phyloP scores from a whole-genome alignment of 2,329 filamentous ascomycete species.

The Fusarium albidum region DNA sequence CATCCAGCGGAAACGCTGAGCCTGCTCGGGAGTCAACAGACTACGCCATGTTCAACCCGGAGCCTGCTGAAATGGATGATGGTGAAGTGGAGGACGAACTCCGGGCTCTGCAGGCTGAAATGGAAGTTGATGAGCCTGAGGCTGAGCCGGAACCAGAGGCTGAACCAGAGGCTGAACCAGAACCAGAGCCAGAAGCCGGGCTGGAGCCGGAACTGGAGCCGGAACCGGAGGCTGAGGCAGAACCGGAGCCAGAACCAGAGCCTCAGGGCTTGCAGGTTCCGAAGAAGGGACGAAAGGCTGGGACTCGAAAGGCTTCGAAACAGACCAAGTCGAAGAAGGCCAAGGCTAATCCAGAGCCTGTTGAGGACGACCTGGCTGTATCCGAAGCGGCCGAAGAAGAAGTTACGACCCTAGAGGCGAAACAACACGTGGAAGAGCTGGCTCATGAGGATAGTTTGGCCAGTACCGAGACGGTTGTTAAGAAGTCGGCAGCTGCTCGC shows the following conservation, averaged over 20 bases:
- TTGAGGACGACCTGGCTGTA: conserved; percentile 30
- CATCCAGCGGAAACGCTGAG: conserved; percentile 37
- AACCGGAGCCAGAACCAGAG: conserved; percentile 23
- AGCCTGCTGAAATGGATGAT: conserved; percentile 55
- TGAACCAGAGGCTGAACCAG: conserved; percentile 2
- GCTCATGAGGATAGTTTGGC: conserved; percentile 50
- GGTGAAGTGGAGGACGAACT: conserved; percentile 61
- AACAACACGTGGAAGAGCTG: conserved; percentile 31
- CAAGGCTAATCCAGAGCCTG: conserved; percentile 45
- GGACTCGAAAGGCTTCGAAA: conserved; percentile 61
- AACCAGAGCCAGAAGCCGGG: conserved; percentile 14
- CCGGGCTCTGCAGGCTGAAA: conserved; percentile 57
- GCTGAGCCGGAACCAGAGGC: conserved; percentile 10
- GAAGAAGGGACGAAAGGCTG: conserved; percentile 64
- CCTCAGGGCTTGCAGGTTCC: conserved; percentile 53
- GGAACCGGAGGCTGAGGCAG: neutral
- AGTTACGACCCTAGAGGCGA: conserved; percentile 9
- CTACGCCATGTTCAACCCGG: conserved; percentile 63
- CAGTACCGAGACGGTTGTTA: conserved; percentile 54
- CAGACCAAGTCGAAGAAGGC: conserved; percentile 57
- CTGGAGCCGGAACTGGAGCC: conserved; percentile 1
- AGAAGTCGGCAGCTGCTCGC: conserved; percentile 41
- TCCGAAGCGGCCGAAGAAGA: conserved; percentile 15
- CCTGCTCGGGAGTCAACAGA: conserved; percentile 46
- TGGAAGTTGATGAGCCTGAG: conserved; percentile 47